phyloP scores from a whole-genome alignment of 768 basidiomycete genomes.

The Suillus weaverae region DNA sequence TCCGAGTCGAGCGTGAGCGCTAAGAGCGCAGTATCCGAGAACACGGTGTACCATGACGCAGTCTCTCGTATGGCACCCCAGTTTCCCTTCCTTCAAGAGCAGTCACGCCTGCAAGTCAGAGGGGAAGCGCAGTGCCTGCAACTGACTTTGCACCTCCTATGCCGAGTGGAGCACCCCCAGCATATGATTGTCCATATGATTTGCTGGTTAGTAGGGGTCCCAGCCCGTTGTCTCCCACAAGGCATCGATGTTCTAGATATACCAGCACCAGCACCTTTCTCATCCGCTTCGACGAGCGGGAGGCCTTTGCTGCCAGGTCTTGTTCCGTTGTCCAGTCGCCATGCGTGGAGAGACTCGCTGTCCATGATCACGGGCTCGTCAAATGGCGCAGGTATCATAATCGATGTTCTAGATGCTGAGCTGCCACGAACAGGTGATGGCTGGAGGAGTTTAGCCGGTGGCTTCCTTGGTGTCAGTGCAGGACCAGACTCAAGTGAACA shows the following conservation, averaged over 20 bases:
- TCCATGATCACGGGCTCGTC: slow-evolving; percentile 33
- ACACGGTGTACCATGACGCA: slow-evolving; percentile 66
- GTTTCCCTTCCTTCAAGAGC: slow-evolving; percentile 43
- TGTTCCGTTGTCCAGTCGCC: slow-evolving; percentile 25
- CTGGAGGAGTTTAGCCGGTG: slow-evolving; percentile 58
- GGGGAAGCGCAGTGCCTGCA: slow-evolving; percentile 17
- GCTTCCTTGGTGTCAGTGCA: slow-evolving; percentile 19
- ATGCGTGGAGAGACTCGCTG: slow-evolving; percentile 37
- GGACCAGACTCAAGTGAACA: slow-evolving; percentile 33
- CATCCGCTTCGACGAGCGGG: slow-evolving; percentile 37
- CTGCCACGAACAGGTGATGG: slow-evolving; percentile 61
- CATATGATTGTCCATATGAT: slow-evolving; percentile 34
- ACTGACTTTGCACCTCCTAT: slow-evolving; percentile 16
- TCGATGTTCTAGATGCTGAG: slow-evolving; percentile 68
- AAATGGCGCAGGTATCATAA: slow-evolving; percentile 36
- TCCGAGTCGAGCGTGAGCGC: slow-evolving; percentile 58
- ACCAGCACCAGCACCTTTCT: slow-evolving; percentile 57
- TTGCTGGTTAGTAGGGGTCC: slow-evolving; percentile 25
- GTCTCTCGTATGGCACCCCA: slow-evolving; percentile 46
- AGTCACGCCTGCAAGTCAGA: slow-evolving; percentile 41
- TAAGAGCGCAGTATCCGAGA: slow-evolving; percentile 53
- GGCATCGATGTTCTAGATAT: slow-evolving; percentile 51
- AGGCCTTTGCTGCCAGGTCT: slow-evolving; percentile 40
- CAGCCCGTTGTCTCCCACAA: slow-evolving; percentile 24
- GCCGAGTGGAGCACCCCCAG: slow-evolving; percentile 30